These are phyloP conservation scores for Pinus taeda DNA, from an alignment of 75 land plant genomes.

Conservation along the genomic window DNA sequence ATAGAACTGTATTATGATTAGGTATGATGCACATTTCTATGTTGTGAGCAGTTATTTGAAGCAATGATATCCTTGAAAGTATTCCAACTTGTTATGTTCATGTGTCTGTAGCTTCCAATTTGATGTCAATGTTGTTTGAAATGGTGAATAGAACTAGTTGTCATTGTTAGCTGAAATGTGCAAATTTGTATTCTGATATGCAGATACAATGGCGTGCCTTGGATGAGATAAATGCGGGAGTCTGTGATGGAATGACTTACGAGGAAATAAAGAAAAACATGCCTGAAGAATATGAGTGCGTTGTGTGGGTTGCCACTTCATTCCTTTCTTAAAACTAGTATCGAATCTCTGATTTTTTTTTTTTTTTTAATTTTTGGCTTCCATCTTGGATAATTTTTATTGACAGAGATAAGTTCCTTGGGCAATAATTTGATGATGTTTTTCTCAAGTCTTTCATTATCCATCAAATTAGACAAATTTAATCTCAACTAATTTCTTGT, in stretches of 20 bases:
- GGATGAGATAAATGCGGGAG: constrained; percentile 97
- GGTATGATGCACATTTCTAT: background rate
- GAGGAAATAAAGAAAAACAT: constrained; percentile 94
- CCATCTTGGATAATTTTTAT: background rate
- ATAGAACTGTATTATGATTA: background rate
- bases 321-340: background rate
- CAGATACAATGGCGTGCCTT: constrained; percentile 99
- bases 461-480: no score
- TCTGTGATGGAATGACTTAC: constrained; percentile 99
- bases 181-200: constrained; percentile 4
- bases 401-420: background rate
- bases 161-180: background rate
- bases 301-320: constrained; percentile 4
- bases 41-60: background rate
- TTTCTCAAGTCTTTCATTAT: no score
- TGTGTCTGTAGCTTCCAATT: background rate
- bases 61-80: background rate
- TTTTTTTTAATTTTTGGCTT: background rate
- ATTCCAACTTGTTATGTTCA: background rate
- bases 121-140: background rate
- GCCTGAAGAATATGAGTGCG: constrained; percentile 95
- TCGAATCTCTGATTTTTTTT: background rate
- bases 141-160: background rate
- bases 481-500: no score
- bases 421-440: background rate